phyloP scores from a whole-genome alignment of 805 yeast genomes.

The Candida saitoana region DNA sequence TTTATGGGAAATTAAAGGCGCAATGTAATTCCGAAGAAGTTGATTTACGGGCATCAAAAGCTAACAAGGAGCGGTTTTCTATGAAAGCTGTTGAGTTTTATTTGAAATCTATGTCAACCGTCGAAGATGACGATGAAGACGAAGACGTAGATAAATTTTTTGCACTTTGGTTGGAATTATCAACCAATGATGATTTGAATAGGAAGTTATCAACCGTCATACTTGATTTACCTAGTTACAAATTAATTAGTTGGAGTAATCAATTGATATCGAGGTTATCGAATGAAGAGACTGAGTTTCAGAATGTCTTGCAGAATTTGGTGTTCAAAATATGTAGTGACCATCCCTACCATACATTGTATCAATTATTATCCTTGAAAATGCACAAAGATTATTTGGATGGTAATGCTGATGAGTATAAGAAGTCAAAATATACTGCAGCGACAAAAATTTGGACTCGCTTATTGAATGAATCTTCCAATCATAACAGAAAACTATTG shows the following conservation, averaged over 20 bases:
- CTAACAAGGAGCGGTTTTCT: constrained; percentile 41
- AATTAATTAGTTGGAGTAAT: constrained; percentile 75
- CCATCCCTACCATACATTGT: constrained; percentile 74
- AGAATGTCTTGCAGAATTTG: constrained; percentile 45
- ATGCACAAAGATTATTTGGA: constrained; percentile 35
- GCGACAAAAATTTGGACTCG: constrained; percentile 47
- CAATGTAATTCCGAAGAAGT: constrained; percentile 49
- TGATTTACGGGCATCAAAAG: constrained; percentile 37
- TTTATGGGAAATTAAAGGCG: constrained; percentile 44
- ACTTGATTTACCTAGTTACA: constrained; percentile 47
- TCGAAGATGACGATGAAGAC: constrained; percentile 45
- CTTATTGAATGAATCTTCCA: constrained; percentile 24
- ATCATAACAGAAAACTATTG: constrained; percentile 28
- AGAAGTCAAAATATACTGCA: constrained; percentile 45
- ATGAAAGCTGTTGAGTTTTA: constrained; percentile 57
- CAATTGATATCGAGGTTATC: constrained; percentile 73
- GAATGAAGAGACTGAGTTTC: constrained; percentile 50
- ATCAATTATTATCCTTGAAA: constrained; percentile 56
- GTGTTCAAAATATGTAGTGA: constrained; percentile 44
- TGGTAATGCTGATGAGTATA: constrained; percentile 24
- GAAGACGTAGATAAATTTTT: constrained; percentile 71
- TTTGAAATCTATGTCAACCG: constrained; percentile 46
- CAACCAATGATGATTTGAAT: constrained; percentile 43
- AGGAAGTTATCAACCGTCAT: constrained; percentile 35
- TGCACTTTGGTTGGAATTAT: constrained; percentile 75